Percentiles rank a stretch among this genome's conserved stretches.
Evolutionary conservation across 805 yeast genomes (phyloP).

Genomic region (Hanseniaspora lachancei): DNA sequence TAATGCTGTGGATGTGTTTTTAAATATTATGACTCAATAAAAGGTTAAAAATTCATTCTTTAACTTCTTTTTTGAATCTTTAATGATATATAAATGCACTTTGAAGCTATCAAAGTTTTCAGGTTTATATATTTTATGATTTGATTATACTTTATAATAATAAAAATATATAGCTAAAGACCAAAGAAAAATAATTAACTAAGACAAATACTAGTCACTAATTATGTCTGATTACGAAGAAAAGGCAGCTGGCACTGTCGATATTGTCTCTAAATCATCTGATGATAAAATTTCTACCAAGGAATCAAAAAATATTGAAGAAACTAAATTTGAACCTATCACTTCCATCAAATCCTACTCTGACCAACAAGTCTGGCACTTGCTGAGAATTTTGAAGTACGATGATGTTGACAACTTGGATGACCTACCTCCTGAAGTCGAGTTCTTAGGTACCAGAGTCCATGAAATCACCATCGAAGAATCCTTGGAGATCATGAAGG

Average conservation of each 20-base stretch:
- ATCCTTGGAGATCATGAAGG: slow-evolving; percentile 30
- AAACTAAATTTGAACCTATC: not conserved
- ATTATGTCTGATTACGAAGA: slow-evolving; percentile 7
- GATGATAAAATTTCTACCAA: slow-evolving; percentile 1
- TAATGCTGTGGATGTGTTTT: no score
- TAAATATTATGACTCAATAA: no score
- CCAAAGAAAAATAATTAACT: not conserved
- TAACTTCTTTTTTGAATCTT: no score
- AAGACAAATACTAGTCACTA: not conserved
- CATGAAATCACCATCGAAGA: slow-evolving; percentile 28
- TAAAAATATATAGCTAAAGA: no score
- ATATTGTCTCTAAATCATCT: slow-evolving; percentile 21
- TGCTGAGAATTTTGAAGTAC: slow-evolving; percentile 5
- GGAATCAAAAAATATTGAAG: not conserved
- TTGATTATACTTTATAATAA: slow-evolving; percentile 12
- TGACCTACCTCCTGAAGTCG: slow-evolving; percentile 18
- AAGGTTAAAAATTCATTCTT: no score
- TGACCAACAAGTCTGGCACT: slow-evolving; percentile 13
- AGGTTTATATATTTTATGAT: no score
- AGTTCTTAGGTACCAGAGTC: slow-evolving; percentile 33
- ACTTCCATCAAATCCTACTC: slow-evolving; percentile 8
- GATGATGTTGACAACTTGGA: slow-evolving; percentile 16
- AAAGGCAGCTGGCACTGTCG: slow-evolving; percentile 30
- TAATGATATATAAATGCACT: no score
- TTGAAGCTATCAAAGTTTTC: no score